Evolutionary conservation across 768 basidiomycete species (phyloP).

Genomic region (Leccinum longicurvipes): DNA sequence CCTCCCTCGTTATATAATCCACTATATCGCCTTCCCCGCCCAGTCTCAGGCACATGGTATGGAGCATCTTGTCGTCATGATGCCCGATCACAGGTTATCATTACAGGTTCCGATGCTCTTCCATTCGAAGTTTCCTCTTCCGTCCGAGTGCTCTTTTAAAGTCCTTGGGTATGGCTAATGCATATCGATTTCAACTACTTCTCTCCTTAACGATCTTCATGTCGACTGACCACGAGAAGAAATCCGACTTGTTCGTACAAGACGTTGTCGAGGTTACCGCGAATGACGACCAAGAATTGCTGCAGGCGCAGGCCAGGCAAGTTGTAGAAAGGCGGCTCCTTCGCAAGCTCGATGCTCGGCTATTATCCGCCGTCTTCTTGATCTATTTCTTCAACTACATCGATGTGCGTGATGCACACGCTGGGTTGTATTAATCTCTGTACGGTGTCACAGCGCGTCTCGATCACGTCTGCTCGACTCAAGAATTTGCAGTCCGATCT

Average conservation of each 20-base stretch:
- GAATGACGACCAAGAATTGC: neutral
- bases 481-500: neutral
- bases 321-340: neutral
- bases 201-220: conserved; percentile 3
- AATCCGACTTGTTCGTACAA: conserved; percentile 6
- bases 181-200: neutral
- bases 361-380: neutral
- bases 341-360: neutral
- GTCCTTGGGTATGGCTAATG: neutral
- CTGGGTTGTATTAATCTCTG: neutral
- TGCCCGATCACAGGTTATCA: neutral
- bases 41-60: neutral
- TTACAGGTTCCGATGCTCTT: neutral
- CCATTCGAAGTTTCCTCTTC: neutral
- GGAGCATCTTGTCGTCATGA: neutral
- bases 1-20: too few species aligned
- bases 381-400: neutral
- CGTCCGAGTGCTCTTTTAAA: neutral
- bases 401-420: neutral
- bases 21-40: too few species aligned
- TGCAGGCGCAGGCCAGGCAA: neutral
- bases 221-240: conserved; percentile 17
- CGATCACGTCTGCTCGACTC: neutral
- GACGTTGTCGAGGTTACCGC: neutral
- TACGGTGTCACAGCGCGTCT: neutral